Evolutionary conservation across 306 rosid species (phyloP), one percentile per base, ranked within the genome.

Genomic region (Vigna trinervia): DNA sequence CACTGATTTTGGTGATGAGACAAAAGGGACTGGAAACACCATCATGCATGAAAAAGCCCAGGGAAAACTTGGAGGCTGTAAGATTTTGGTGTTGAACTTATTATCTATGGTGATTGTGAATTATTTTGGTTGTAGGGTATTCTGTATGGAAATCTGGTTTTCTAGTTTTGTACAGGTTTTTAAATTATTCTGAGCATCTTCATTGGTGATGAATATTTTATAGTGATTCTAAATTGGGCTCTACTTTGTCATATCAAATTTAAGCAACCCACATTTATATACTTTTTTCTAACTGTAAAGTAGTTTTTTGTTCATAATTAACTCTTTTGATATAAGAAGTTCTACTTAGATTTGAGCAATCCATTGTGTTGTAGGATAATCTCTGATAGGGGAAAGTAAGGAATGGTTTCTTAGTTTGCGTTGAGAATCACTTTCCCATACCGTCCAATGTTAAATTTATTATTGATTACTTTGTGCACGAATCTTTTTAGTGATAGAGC

Each of bases 21-120:
- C 64, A 12, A 76, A 59, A 52, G n/a, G 12, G 45, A 72, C 82
- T 14, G 78, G 67, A 62, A 52, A 76, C 43, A 19, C 17, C 32
- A 20, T 20, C 10, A 8, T 74, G 81, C 4, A 30, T 43, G 76
- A 36, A 50, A 71, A 54, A 51, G 56, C 77, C 11, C 15, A 2
- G 6, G 73, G 57, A 57, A 80, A 71, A 50, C 34, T 8, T 1
- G 14, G 4, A 38, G 48, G 56, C 1, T n/a, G 56, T 51, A 51
- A 51, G 56, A 51, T 51, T 14, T 51, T 51, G 22, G 22, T n/a
- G 22, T 51, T 51, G 22, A 50, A 51, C 22, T 51, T 51, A 51
- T 51, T 48, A 46, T 52, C 11, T 52, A 10, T 63, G 51, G 14
- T 70, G 32, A 14, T 30, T 69, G 65, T 51, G 20, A 69, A 23